Base-by-base conservation (phyloP, 2,329 filamentous ascomycete genomes). In the Dactylellina sp. region DNA sequence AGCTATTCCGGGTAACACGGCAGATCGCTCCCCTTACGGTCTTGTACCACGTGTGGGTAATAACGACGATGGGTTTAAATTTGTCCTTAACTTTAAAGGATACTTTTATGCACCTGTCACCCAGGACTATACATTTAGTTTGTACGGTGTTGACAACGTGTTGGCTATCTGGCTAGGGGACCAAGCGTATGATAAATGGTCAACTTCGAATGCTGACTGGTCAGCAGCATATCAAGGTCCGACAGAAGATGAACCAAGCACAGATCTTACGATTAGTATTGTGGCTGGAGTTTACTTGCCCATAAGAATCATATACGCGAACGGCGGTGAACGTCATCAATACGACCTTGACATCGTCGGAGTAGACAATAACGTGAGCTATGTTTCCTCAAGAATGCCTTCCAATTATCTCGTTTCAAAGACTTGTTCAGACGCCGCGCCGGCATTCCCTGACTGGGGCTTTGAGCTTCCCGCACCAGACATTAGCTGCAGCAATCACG, bases 41-140 rank as follows among this genome's bases (percentile, higher is more conserved):
- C 18, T 49, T 18, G 12, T 18, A 20, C 44, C 44, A 20, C 44
- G 44, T 22, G n/a, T 20, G 4, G 44, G 44, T 22, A 22, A 22
- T 12, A 22, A n/a, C 7, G 6, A n/a, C 11, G 24, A 16, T 22
- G 44, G 44, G 12, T 20, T 9, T 12, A 22, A 20, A 18, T 49
- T 20, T 12, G 44, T 49, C 22, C 18, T 49, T 2, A 49, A 49
- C 44, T 20, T 20, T 9, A 16, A 18, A 20, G 44, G 44, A 2
- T 49, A 49, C 12, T 49, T 49, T 22, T 49, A 49, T 22, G 12
- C 44, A 5, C 44, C 44, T 12, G 22, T 20, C 6, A 49, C 44
- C 7, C 44, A 49, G 22, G 22, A 9, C 18, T 49, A 49, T 12
- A 49, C 11, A 18, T 49, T 49, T 22, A 20, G n/a, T 7, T 11